phyloP scores from a whole-genome alignment of 345 rosid genomes.

The Ailanthus altissimus region DNA sequence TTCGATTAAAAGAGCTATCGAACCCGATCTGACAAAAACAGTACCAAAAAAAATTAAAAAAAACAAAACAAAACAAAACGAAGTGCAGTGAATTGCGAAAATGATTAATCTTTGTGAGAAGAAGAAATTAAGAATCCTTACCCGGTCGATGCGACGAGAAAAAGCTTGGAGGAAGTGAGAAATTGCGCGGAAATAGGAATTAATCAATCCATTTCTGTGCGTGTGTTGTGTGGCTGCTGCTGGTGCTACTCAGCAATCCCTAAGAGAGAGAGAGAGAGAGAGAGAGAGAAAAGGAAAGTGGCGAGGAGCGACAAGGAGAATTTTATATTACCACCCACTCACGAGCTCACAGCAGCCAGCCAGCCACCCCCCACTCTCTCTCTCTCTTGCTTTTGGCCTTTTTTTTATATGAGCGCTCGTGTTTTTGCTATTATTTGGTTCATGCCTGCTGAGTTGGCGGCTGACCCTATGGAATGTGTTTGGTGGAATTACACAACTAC shows the following conservation, averaged over 20 bases:
- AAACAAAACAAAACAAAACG: too few species aligned
- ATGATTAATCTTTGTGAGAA: too few species aligned
- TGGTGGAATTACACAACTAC: not conserved
- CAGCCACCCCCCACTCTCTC: not conserved
- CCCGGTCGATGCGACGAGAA: conserved; percentile 19
- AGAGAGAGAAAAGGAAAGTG: conserved; percentile 31
- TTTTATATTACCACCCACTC: conserved; percentile 22
- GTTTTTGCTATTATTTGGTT: conserved; percentile 26
- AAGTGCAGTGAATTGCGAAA: not conserved
- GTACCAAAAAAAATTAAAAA: not conserved
- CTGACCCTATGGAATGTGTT: not conserved
- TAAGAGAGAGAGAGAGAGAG: conserved; percentile 31
- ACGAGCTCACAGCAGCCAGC: conserved; percentile 15
- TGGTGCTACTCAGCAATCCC: conserved; percentile 43
- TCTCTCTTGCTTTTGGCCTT: conserved; percentile 3
- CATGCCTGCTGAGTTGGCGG: not conserved
- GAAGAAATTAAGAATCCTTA: conserved; percentile 8
- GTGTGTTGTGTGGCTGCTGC: conserved; percentile 33
- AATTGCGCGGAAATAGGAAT: conserved; percentile 9
- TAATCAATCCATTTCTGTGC: conserved; percentile 43
- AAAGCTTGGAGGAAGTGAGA: not conserved
- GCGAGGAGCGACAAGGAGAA: conserved; percentile 33
- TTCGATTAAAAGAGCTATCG: conserved; percentile 11
- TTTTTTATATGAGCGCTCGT: conserved; percentile 41
- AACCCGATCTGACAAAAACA: conserved; percentile 40